Conservation (phyloP, 768 basidiomycete species). For the Saitozyma sp. region DNA sequence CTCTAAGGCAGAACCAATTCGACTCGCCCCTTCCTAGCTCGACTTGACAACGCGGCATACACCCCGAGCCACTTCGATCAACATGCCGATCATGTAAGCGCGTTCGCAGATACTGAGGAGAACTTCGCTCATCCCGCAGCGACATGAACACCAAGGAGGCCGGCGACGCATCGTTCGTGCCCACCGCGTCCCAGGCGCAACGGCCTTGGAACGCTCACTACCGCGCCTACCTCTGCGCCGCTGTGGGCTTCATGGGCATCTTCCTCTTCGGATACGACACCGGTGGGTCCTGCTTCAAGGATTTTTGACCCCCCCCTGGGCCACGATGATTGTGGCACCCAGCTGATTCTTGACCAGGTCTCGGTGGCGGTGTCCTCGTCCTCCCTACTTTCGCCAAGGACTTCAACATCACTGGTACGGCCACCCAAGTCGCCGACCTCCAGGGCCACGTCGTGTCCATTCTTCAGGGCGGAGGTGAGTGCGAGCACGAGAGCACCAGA, state of each 20-base stretch:
- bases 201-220: slow-evolving; percentile 38
- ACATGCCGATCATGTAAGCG: too few species aligned
- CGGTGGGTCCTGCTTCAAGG: slow-evolving; percentile 45
- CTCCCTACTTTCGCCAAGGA: slow-evolving; percentile 63
- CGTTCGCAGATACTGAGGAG: too few species aligned
- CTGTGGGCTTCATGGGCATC: slow-evolving; percentile 38
- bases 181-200: slow-evolving; percentile 2
- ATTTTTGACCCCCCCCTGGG: too few species aligned
- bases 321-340: too few species aligned
- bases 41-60: too few species aligned
- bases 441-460: slow-evolving; percentile 82
- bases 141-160: too few species aligned
- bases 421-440: slow-evolving; percentile 58
- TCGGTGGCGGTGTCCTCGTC: slow-evolving; percentile 69
- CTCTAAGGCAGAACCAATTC: too few species aligned
- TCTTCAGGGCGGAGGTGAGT: slow-evolving; percentile 58
- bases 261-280: slow-evolving; percentile 68
- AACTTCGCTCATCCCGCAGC: too few species aligned
- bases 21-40: too few species aligned
- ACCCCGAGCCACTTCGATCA: too few species aligned
- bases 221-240: slow-evolving; percentile 32
- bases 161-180: not conserved
- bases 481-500: not conserved
- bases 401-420: slow-evolving; percentile 61
- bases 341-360: slow-evolving; percentile 51